phyloP scores from a whole-genome alignment of 164 flowering plant genomes.

The Amborella trichopoda region DNA sequence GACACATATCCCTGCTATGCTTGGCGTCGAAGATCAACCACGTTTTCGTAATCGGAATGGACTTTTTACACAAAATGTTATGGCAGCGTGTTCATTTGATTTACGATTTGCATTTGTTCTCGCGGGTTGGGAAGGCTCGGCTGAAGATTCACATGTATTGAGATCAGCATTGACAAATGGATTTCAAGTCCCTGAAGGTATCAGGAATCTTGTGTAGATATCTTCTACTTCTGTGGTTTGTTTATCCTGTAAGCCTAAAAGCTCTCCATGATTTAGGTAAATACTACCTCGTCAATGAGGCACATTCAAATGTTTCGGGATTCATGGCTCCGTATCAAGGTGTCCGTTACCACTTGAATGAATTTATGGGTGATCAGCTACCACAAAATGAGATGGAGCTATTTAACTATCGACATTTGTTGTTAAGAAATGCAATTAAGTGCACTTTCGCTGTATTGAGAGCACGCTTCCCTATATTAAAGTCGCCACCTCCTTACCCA shows the following conservation, averaged over 20 bases:
- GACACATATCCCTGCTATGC: slow-evolving; percentile 51
- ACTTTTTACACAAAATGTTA: slow-evolving; percentile 39
- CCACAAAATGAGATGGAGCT: slow-evolving; percentile 57
- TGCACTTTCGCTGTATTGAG: slow-evolving; percentile 38
- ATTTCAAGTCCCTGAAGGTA: slow-evolving; percentile 65
- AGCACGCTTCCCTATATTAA: slow-evolving; percentile 61
- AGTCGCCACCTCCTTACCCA: slow-evolving; percentile 57
- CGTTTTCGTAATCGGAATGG: slow-evolving; percentile 49
- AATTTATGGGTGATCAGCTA: slow-evolving; percentile 15
- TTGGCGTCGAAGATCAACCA: slow-evolving; percentile 52
- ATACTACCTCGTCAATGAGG: slow-evolving; percentile 52
- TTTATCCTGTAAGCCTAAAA: not conserved
- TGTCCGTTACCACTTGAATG: slow-evolving; percentile 21
- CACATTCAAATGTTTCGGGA: slow-evolving; percentile 46
- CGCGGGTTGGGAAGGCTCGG: slow-evolving; percentile 80
- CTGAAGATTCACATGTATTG: slow-evolving; percentile 39
- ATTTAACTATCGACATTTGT: slow-evolving; percentile 65
- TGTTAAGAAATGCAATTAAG: slow-evolving; percentile 34
- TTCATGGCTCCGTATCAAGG: slow-evolving; percentile 48
- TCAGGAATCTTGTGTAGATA: not conserved
- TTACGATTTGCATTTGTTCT: slow-evolving; percentile 47
- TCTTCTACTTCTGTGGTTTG: not conserved
- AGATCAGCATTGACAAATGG: slow-evolving; percentile 48
- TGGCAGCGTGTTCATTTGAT: slow-evolving; percentile 60
- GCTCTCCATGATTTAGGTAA: slow-evolving; percentile 29